Evolutionary conservation across 2,329 filamentous ascomycete genomes (phyloP).

Genomic region (Fusarium decemcellulare): DNA sequence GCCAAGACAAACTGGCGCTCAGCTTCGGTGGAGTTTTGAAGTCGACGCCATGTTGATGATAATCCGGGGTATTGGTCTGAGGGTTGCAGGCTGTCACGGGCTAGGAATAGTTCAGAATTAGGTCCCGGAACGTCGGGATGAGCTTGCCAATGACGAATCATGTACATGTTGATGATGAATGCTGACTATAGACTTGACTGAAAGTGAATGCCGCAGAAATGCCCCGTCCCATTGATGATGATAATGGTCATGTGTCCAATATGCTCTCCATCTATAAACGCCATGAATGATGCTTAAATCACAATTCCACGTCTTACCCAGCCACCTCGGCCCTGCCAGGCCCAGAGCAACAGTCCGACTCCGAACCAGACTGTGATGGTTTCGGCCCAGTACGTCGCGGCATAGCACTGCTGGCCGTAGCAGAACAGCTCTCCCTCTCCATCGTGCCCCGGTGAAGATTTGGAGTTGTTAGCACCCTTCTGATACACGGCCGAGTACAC

Average conservation of each 20-base stretch:
- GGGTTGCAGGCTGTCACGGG: constrained; percentile 11
- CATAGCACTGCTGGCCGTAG: constrained; percentile 87
- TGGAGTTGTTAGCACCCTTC: constrained; percentile 67
- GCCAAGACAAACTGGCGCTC: not conserved
- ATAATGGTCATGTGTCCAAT: not conserved
- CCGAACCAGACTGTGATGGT: constrained; percentile 84
- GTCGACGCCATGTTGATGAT: not conserved
- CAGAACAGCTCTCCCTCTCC: constrained; percentile 74
- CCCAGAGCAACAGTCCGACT: constrained; percentile 78
- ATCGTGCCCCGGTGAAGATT: constrained; percentile 43
- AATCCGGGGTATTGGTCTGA: constrained; percentile 33
- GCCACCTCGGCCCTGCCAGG: constrained; percentile 83
- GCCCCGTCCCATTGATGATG: constrained; percentile 5
- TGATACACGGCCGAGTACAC: constrained; percentile 90
- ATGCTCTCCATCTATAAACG: constrained; percentile 37
- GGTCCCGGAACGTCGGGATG: not conserved
- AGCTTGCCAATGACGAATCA: not conserved
- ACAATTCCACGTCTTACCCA: constrained; percentile 85
- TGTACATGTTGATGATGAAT: constrained; percentile 14
- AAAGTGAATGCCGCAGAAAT: constrained; percentile 1
- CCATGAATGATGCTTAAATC: constrained; percentile 55
- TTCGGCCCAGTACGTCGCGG: constrained; percentile 88
- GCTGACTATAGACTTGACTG: not conserved
- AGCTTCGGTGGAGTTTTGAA: not conserved
- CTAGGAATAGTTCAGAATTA: constrained; percentile 10